Base-by-base conservation (phyloP, 2,329 filamentous ascomycete species). In the Fusarium haematococcum region DNA sequence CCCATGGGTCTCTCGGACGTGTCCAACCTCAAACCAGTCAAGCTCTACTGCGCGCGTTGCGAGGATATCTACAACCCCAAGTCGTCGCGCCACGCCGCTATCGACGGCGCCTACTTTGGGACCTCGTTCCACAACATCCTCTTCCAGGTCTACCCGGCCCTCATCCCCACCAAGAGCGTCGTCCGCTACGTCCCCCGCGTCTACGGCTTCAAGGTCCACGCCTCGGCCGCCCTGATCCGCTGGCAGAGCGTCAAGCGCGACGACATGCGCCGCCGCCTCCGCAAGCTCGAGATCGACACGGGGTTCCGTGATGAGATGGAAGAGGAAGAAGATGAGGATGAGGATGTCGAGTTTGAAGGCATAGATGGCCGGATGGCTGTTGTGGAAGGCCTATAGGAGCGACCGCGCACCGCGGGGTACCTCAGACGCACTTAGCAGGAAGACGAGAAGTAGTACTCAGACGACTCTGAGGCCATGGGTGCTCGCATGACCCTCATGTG, bases 21-120 rank as follows among this genome's bases (percentile, higher is more conserved):
- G 4, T 91, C 97, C 72, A 95, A 95, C 84, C 87, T 92, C 77
- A 97, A 95, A 80, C 92, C 96, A 56, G 97, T 98, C 76, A 98
- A 98, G 85, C 93, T 99, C 63, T 99, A 98, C 89, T 99, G 97
- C 85, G 92, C 94, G 57, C 94, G 95, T 79, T 99, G 97, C 87
- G 97, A 99, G 88, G 97, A 99, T 83, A 93, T 97, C 69, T 99
- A 99, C 89, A 98, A 98, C 85, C 97, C 97, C 52, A 99, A 99
- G 84, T 98, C 97, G 5, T 96, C 95, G 23, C 94, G 97, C 32
- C 97, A 99, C 84, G 95, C 95, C 60, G 90, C 93, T 68, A 98
- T 99, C 80, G 97, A 99, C 82, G 97, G 97, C 73, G 97, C 97
- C 75, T 99, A 98, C 88, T 99, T 99, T 78, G 97, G 97, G 77